Conservation (phyloP, 179 eudicot species). For the Dionaea muscipula region DNA sequence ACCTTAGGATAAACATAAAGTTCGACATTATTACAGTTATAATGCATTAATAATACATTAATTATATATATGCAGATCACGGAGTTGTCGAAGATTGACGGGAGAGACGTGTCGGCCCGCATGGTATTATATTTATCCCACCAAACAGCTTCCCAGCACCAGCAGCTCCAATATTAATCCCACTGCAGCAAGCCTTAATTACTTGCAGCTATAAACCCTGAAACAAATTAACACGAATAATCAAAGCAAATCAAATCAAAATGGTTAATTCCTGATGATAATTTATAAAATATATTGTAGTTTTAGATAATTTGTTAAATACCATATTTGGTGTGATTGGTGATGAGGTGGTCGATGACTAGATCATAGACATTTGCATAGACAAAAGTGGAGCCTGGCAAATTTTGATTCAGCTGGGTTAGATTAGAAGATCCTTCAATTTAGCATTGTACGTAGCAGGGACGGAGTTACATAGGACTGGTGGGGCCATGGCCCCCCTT, state of each 20-base stretch:
- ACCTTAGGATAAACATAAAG: too few species aligned
- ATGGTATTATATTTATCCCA: conserved; percentile 83
- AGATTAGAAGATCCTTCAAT: conserved; percentile 54
- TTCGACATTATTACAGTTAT: too few species aligned
- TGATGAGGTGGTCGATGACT: conserved; percentile 80
- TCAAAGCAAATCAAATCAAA: not conserved
- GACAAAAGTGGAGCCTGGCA: conserved; percentile 69
- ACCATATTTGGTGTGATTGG: conserved; percentile 75
- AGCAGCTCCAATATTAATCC: too few species aligned
- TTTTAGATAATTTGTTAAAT: too few species aligned
- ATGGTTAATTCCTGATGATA: not conserved
- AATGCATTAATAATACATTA: too few species aligned
- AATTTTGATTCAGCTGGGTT: conserved; percentile 37
- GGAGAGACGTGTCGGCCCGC: conserved; percentile 79
- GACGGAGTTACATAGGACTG: too few species aligned
- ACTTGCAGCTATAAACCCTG: conserved; percentile 78
- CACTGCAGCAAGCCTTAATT: conserved; percentile 84
- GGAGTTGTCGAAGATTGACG: conserved; percentile 55
- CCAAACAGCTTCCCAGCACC: conserved; percentile 87
- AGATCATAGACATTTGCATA: conserved; percentile 80
- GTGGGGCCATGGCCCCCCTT: too few species aligned
- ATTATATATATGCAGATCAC: too few species aligned
- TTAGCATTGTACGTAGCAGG: conserved; percentile 64
- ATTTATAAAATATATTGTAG: too few species aligned
- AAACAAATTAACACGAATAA: not conserved